Percentiles rank a stretch among this genome's conserved stretches.
These are phyloP conservation scores for Cadophora luteo-olivacea DNA, from an alignment of 2,329 filamentous ascomycete species.

Conservation along the genomic window DNA sequence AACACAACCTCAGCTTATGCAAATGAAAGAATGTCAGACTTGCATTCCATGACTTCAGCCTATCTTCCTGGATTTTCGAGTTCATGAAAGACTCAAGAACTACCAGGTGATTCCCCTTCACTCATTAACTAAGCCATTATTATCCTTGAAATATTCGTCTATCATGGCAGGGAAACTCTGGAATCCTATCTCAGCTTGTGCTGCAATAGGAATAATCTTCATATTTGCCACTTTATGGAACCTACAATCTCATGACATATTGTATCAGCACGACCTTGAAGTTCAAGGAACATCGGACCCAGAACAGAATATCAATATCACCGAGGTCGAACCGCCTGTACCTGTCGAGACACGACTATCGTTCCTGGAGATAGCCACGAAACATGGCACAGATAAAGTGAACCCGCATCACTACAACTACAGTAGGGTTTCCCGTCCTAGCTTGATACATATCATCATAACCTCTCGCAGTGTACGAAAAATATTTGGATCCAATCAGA, in stretches of 20 bases:
- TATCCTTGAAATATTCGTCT: too few species aligned
- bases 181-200: neutral
- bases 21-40: neutral
- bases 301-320: neutral
- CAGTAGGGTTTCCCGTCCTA: slow-evolving; percentile 21
- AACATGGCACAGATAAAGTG: slow-evolving; percentile 51
- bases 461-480: slow-evolving; percentile 46
- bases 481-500: slow-evolving; percentile 46
- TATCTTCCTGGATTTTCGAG: neutral
- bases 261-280: neutral
- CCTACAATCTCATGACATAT: neutral
- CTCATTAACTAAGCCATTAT: too few species aligned
- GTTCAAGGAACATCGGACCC: neutral
- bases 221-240: neutral
- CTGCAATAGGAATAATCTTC: neutral
- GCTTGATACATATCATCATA: neutral
- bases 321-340: neutral
- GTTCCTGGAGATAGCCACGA: slow-evolving; percentile 47
- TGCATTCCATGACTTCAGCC: neutral
- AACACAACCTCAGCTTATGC: neutral
- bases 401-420: slow-evolving; percentile 48
- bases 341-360: slow-evolving; percentile 20
- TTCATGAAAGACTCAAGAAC: neutral
- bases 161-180: neutral
- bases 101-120: neutral